A percentile compares a stretch with the other conserved stretches of the same genome.
Conservation (phyloP, 805 yeast genomes). For the Saturnispora silvae region DNA sequence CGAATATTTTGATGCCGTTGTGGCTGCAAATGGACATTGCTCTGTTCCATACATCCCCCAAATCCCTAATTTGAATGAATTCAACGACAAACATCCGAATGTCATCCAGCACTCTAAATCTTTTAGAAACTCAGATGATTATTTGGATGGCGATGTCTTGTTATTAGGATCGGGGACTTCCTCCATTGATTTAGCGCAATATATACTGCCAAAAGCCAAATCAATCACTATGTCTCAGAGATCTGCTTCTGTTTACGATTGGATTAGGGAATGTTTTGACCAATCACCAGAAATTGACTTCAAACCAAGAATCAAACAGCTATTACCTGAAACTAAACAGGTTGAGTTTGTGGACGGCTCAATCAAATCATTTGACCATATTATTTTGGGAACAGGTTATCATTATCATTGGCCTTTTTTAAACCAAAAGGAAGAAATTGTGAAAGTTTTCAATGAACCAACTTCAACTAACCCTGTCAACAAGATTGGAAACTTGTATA, state of each 20-base stretch:
- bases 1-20: constrained; percentile 48
- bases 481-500: constrained; percentile 18
- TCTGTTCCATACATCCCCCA: constrained; percentile 50
- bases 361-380: constrained; percentile 25
- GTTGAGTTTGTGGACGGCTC: constrained; percentile 28
- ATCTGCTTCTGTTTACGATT: constrained; percentile 18
- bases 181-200: constrained; percentile 34
- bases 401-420: constrained; percentile 35
- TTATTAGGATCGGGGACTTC: constrained; percentile 35
- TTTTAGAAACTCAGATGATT: constrained; percentile 36
- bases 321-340: constrained; percentile 11
- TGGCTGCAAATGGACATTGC: constrained; percentile 49
- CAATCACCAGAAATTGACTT: constrained; percentile 11
- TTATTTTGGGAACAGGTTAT: constrained; percentile 43
- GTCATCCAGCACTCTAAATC: constrained; percentile 45
- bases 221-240: constrained; percentile 12
- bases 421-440: constrained; percentile 9
- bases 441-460: constrained; percentile 9
- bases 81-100: constrained; percentile 30
- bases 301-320: constrained; percentile 15
- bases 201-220: constrained; percentile 18
- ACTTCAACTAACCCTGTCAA: constrained; percentile 7
- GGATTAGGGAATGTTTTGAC: constrained; percentile 12
- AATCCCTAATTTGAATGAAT: constrained; percentile 19
- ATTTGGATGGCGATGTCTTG: constrained; percentile 29